Percentiles rank a stretch among this genome's conserved stretches.
These are phyloP conservation scores for Hypoxylon sp. DNA, from an alignment of 2,329 filamentous ascomycete genomes.

Conservation along the genomic window DNA sequence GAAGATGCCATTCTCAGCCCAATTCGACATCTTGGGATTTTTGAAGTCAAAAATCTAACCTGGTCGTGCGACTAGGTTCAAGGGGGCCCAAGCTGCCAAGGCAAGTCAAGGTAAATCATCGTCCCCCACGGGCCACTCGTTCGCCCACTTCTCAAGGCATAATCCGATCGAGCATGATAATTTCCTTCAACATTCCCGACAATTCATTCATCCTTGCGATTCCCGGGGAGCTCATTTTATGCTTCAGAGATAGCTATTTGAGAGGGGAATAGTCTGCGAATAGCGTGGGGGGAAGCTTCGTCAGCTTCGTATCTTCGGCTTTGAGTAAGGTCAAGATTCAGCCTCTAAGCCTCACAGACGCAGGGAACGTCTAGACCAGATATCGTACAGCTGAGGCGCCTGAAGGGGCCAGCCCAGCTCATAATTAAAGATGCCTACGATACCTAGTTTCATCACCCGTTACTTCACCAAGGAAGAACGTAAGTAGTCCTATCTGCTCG, in stretches of 20 bases:
- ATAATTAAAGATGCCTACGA: conserved; percentile 48
- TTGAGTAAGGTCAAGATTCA: conserved; percentile 11
- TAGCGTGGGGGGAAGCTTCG: conserved; percentile 6
- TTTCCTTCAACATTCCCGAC: conserved; percentile 34
- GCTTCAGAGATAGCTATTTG: conserved; percentile 22
- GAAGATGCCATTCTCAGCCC: conserved; percentile 4
- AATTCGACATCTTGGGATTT: conserved; percentile 17
- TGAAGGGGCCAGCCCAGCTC: background rate
- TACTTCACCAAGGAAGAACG: conserved; percentile 50
- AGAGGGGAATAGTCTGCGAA: conserved; percentile 4
- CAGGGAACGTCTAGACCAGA: conserved; percentile 5
- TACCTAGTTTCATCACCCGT: conserved; percentile 45
- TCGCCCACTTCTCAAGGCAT: conserved; percentile 36
- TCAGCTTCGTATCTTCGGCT: conserved; percentile 13
- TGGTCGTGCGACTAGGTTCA: conserved; percentile 9
- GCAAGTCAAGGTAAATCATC: conserved; percentile 22
- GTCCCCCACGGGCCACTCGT: conserved; percentile 19
- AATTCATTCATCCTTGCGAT: conserved; percentile 35
- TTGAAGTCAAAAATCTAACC: conserved; percentile 15
- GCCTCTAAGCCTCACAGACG: conserved; percentile 21
- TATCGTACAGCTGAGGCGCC: conserved; percentile 5
- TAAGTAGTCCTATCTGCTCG: conserved; percentile 35
- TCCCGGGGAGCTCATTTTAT: conserved; percentile 24
- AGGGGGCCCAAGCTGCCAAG: conserved; percentile 12
- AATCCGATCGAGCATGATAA: conserved; percentile 42